Evolutionary conservation across 495 filamentous ascomycete species (phyloP).

Genomic region (Aspergillus steynii): DNA sequence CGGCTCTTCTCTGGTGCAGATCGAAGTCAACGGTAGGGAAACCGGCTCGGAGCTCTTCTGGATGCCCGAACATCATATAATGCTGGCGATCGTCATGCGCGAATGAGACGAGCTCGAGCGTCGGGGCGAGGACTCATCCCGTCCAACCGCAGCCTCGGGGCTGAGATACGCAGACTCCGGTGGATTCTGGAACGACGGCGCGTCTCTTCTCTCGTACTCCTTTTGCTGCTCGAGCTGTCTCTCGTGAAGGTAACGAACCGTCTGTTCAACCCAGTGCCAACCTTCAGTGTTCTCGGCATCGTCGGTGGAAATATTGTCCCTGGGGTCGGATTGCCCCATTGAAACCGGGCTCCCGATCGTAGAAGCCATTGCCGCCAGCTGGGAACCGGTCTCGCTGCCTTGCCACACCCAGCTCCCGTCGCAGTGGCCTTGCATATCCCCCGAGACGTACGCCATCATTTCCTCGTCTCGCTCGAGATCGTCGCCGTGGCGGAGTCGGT

Average conservation of each 20-base stretch:
- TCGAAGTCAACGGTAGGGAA: background rate
- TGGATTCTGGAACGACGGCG: slow-evolving; percentile 15
- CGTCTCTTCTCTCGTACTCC: slow-evolving; percentile 17
- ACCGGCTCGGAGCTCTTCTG: no score
- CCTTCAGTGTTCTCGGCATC: slow-evolving; percentile 47
- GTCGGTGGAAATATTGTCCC: slow-evolving; percentile 6
- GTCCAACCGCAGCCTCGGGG: slow-evolving; percentile 37
- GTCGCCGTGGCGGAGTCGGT: slow-evolving; percentile 55
- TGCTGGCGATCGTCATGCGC: slow-evolving; percentile 79
- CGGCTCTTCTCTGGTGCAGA: no score
- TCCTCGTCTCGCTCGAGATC: slow-evolving; percentile 80
- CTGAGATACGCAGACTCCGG: slow-evolving; percentile 32
- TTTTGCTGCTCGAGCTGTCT: slow-evolving; percentile 32
- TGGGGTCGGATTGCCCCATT: slow-evolving; percentile 1
- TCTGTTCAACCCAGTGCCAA: slow-evolving; percentile 55
- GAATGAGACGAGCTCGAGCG: slow-evolving; percentile 43
- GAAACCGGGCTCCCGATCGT: slow-evolving; percentile 14
- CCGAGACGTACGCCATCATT: slow-evolving; percentile 83
- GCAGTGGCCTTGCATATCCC: slow-evolving; percentile 81
- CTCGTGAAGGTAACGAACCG: slow-evolving; percentile 47
- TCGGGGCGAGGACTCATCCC: slow-evolving; percentile 39
- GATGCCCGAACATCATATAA: slow-evolving; percentile 50
- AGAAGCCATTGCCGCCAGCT: slow-evolving; percentile 33
- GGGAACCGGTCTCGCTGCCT: slow-evolving; percentile 56
- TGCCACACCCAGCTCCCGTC: slow-evolving; percentile 89